A percentile compares a stretch with the other conserved stretches of the same genome.
Evolutionary conservation across 1,284 basidiomycete genomes (phyloP).

Genomic region (Peniophora sp.): DNA sequence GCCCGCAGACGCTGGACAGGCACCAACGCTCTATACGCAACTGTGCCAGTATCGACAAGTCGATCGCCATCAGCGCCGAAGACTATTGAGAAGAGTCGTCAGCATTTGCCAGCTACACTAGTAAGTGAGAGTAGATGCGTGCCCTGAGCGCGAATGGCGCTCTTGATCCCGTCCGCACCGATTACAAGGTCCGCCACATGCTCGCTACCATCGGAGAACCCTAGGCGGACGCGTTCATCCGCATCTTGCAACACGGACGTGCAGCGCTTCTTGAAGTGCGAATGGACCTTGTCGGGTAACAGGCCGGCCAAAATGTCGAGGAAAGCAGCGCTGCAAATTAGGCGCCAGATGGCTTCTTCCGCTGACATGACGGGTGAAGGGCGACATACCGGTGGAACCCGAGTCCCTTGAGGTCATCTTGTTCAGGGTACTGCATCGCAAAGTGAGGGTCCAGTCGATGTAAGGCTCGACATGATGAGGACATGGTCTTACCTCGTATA

Average conservation of each 20-base stretch:
- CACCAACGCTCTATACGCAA: conserved; percentile 35
- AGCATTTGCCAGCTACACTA: too few species aligned
- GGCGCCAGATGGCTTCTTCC: not conserved
- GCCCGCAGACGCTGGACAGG: conserved; percentile 29
- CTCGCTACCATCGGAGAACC: conserved; percentile 35
- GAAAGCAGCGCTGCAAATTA: too few species aligned
- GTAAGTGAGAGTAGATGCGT: conserved; percentile 10
- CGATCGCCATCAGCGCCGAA: conserved; percentile 5
- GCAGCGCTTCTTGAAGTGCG: conserved; percentile 43
- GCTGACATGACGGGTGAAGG: not conserved
- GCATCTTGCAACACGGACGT: conserved; percentile 19
- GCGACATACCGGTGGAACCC: conserved; percentile 15
- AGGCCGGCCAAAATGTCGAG: too few species aligned
- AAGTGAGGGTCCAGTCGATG: conserved; percentile 9
- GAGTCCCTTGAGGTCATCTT: conserved; percentile 16
- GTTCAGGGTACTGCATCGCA: conserved; percentile 24
- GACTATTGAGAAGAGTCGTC: conserved; percentile 16
- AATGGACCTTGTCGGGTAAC: too few species aligned
- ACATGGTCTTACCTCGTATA: not conserved
- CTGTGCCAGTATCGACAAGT: conserved; percentile 32
- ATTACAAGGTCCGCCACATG: conserved; percentile 38
- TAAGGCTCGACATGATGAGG: not conserved
- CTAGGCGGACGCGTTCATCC: conserved; percentile 21
- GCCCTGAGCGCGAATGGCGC: conserved; percentile 23
- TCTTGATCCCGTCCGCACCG: conserved; percentile 43